Conservation (phyloP, 805 yeast genomes). For the Kuraishia piskuri region DNA sequence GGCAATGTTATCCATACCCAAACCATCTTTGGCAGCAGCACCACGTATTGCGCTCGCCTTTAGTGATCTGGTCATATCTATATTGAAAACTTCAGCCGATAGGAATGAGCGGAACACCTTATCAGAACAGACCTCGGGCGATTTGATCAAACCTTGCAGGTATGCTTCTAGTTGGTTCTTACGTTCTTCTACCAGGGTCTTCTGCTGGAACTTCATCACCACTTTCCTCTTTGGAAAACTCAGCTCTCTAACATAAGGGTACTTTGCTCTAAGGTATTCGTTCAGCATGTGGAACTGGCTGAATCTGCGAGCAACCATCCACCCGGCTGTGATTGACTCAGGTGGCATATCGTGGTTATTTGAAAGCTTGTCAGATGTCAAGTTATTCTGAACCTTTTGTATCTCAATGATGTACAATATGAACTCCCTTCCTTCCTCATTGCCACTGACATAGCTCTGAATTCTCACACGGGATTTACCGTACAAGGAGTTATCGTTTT, state of each 20-base stretch:
- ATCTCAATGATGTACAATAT: conserved; percentile 73
- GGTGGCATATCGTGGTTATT: too few relatives aligned
- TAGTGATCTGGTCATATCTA: conserved; percentile 11
- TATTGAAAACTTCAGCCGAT: conserved; percentile 56
- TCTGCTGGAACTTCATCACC: conserved; percentile 65
- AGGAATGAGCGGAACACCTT: conserved; percentile 66
- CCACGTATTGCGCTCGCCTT: neutral
- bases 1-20: conserved; percentile 23
- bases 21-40: conserved; percentile 3
- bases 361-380: neutral
- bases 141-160: conserved; percentile 42
- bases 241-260: conserved; percentile 38
- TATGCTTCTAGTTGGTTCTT: conserved; percentile 54
- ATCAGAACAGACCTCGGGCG: conserved; percentile 68
- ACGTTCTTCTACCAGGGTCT: conserved; percentile 55
- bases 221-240: conserved; percentile 55
- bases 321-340: conserved; percentile 47
- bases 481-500: conserved; percentile 67
- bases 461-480: conserved; percentile 52
- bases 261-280: conserved; percentile 46
- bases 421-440: conserved; percentile 50
- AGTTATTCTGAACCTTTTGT: conserved; percentile 32
- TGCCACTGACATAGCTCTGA: conserved; percentile 46
- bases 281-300: conserved; percentile 75
- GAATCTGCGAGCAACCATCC: conserved; percentile 88